Conservation (phyloP, 257 asterid genomes). For the Hygrophila difformis region DNA sequence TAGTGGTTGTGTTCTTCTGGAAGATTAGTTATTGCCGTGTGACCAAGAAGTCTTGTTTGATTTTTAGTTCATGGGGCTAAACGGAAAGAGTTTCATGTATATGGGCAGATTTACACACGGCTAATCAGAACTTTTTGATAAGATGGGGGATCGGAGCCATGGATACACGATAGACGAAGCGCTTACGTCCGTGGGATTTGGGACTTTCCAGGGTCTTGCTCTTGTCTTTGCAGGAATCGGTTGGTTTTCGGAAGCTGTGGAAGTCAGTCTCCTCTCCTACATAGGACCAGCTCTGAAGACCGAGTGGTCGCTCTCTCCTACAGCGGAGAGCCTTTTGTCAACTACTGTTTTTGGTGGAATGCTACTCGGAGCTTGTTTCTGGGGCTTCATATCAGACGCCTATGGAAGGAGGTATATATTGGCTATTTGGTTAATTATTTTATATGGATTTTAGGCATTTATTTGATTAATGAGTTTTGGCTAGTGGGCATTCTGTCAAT, state of each 20-base stretch:
- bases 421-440: neutral
- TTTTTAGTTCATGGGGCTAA: too few relatives aligned
- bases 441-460: neutral
- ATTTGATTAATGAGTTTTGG: too few relatives aligned
- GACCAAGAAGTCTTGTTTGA: too few relatives aligned
- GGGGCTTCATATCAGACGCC: conserved; percentile 30
- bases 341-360: conserved; percentile 33
- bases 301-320: conserved; percentile 30
- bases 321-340: conserved; percentile 28
- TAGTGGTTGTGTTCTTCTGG: too few relatives aligned
- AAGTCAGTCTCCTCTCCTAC: conserved; percentile 27
- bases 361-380: conserved; percentile 28
- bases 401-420: conserved; percentile 25
- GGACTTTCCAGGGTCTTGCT: conserved; percentile 26
- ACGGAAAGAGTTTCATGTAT: too few relatives aligned
- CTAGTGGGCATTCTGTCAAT: neutral
- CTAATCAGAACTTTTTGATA: too few relatives aligned
- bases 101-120: too few relatives aligned
- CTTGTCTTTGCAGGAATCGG: conserved; percentile 29
- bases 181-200: conserved; percentile 22
- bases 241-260: conserved; percentile 34
- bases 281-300: conserved; percentile 29
- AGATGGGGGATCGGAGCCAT: conserved; percentile 18
- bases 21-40: too few relatives aligned
- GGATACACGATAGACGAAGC: conserved; percentile 27